These are phyloP conservation scores for Aspergillus neotritici DNA, from an alignment of 2,329 filamentous ascomycete species.

Conservation along the genomic window DNA sequence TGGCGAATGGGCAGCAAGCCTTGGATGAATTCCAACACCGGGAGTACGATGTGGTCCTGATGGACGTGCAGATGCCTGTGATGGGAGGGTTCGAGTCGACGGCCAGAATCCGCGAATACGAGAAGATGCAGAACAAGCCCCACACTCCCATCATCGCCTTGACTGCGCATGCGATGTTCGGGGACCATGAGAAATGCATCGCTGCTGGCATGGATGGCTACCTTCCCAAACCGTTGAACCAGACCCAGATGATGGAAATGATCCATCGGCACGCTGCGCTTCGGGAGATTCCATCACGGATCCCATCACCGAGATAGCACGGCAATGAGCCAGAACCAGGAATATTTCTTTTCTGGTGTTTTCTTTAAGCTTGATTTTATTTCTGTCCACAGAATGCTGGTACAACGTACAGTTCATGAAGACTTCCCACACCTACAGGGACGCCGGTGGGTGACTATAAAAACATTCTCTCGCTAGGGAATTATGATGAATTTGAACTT, in stretches of 20 bases:
- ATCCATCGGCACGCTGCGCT: background rate
- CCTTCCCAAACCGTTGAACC: constrained; percentile 83
- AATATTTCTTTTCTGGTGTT: no score
- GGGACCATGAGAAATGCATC: constrained; percentile 90
- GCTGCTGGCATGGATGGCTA: constrained; percentile 98
- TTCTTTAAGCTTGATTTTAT: no score
- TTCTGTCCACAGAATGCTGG: no score
- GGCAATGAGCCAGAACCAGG: no score
- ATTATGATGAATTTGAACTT: no score
- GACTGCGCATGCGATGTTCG: constrained; percentile 93
- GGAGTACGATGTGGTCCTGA: constrained; percentile 87
- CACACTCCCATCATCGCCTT: constrained; percentile 87
- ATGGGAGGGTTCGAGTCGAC: constrained; percentile 97
- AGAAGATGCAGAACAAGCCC: constrained; percentile 66
- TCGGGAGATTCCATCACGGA: no score
- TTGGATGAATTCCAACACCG: constrained; percentile 66
- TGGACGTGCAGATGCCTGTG: constrained; percentile 97
- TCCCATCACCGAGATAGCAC: no score
- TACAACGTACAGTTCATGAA: no score
- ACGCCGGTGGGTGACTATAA: no score
- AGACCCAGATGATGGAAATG: constrained; percentile 71
- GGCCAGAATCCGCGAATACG: constrained; percentile 84
- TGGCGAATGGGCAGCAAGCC: constrained; percentile 76
- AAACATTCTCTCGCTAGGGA: no score
- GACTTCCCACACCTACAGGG: no score